Evolutionary conservation across 805 yeast genomes (phyloP).

Genomic region (Hanseniaspora occidentalis): DNA sequence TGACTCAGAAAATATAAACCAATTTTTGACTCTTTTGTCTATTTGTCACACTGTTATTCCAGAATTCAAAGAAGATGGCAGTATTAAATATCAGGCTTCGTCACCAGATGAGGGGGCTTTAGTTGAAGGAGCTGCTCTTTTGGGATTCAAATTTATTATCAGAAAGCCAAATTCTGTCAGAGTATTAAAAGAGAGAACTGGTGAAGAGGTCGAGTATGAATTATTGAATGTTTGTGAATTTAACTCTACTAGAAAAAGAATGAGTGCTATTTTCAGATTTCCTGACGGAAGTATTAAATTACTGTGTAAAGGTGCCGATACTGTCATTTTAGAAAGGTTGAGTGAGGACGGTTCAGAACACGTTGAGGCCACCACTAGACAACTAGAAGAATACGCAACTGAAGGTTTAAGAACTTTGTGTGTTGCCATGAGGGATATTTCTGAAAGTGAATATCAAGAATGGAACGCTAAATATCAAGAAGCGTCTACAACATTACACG

Average conservation of each 20-base stretch:
- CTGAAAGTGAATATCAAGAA: constrained; percentile 60
- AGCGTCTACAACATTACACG: constrained; percentile 71
- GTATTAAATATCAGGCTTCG: constrained; percentile 91
- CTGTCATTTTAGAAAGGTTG: constrained; percentile 82
- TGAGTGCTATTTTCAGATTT: constrained; percentile 88
- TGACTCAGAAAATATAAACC: constrained; percentile 44
- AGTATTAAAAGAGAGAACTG: constrained; percentile 38
- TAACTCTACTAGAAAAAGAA: constrained; percentile 93
- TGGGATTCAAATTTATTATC: constrained; percentile 74
- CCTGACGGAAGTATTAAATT: constrained; percentile 87
- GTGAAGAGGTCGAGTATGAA: constrained; percentile 51
- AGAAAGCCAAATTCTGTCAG: constrained; percentile 79
- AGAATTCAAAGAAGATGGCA: constrained; percentile 50
- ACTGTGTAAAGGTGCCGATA: constrained; percentile 96
- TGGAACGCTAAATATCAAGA: constrained; percentile 61
- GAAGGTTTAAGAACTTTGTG: constrained; percentile 93
- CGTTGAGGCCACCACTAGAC: constrained; percentile 70
- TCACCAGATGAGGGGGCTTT: constrained; percentile 99
- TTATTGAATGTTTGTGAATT: constrained; percentile 87
- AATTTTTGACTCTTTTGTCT: constrained; percentile 72
- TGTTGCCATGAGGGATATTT: constrained; percentile 70
- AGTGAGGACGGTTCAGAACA: constrained; percentile 58
- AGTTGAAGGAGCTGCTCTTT: constrained; percentile 87
- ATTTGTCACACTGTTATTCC: constrained; percentile 98
- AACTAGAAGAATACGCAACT: constrained; percentile 90